Base-by-base conservation (phyloP, 2,329 filamentous ascomycete genomes). In the Aspergillus aculeatinus region DNA sequence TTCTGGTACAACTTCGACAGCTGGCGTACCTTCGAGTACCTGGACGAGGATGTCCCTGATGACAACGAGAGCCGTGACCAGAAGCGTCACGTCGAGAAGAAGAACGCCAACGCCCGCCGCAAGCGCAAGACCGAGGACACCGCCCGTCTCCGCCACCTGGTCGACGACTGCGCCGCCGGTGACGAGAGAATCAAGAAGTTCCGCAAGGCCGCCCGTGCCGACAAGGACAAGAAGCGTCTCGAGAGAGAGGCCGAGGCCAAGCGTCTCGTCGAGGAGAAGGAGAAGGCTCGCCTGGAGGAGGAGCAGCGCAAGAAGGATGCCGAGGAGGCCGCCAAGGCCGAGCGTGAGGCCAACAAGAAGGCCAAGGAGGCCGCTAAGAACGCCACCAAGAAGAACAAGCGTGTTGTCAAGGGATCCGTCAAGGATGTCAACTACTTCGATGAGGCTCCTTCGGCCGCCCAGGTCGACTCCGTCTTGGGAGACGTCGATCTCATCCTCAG, bases 101-200 rank as follows among this genome's bases (percentile, higher is more conserved):
- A 99, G 89, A 99, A 99, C 81, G 87, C 90, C 81, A 97, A 96
- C 76, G 88, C 92, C 47, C 91, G 95, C 77, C 96, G 95, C 82
- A 99, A 99, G 92, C 96, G 93, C 86, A 99, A 99, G 93, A 92
- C 89, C 27, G 95, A 99, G 83, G 96, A 99, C 80, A 96, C 90
- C 70, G 85, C 90, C 55, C 93, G 96, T 72, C 86, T 99, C 62
- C 88, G 95, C 73, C 89, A 93, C 79, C 79, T 97, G 59, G 88
- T 99, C 27, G 95, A 99, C 74, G 91, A 96, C 65, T 88, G 86
- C 67, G 87, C 94, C 19, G 88, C 89, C 33, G 84, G 85, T 48
- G 95, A 99, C 73, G 93, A 96, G 83, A 92, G 95, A 67, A 97
- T 98, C 83, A 97, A 97, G 89, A 89, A 88, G 70, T 99, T 99